phyloP scores from a whole-genome alignment of 2,329 filamentous ascomycete genomes.

The Colletotrichum horii region DNA sequence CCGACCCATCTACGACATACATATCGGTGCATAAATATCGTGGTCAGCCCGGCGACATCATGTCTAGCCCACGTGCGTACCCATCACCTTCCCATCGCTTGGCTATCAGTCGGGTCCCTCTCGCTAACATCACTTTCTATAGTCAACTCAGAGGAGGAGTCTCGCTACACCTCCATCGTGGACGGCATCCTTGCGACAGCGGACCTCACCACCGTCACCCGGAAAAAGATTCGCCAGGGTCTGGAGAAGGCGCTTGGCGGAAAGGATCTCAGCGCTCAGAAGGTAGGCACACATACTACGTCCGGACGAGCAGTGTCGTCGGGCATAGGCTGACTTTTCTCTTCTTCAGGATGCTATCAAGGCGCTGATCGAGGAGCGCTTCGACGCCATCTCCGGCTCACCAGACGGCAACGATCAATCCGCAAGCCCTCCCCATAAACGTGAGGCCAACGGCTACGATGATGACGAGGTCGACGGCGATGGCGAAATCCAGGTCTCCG shows the following conservation, averaged over 20 bases:
- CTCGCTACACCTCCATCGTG: slow-evolving; percentile 62
- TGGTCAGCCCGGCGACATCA: not conserved
- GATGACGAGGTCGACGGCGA: slow-evolving; percentile 39
- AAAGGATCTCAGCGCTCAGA: slow-evolving; percentile 64
- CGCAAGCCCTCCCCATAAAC: slow-evolving; percentile 38
- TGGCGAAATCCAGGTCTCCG: slow-evolving; percentile 53
- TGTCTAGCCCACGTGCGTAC: slow-evolving; percentile 20
- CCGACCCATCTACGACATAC: not conserved
- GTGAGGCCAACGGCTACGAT: slow-evolving; percentile 35
- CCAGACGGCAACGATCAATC: slow-evolving; percentile 25
- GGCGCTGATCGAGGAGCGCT: slow-evolving; percentile 73
- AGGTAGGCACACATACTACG: slow-evolving; percentile 42
- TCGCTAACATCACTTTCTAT: not conserved
- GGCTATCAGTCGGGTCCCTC: too few relatives aligned
- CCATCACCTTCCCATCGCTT: not conserved
- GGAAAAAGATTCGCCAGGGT: slow-evolving; percentile 65
- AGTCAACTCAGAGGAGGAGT: slow-evolving; percentile 57
- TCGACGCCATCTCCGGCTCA: slow-evolving; percentile 66
- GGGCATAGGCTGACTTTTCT: not conserved
- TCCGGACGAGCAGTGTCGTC: not conserved
- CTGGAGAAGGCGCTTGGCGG: slow-evolving; percentile 60
- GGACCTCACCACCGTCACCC: slow-evolving; percentile 67
- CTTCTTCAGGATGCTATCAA: slow-evolving; percentile 68
- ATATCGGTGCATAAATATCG: not conserved
- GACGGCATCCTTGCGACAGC: slow-evolving; percentile 63